Evolutionary conservation across 1,284 basidiomycete genomes (phyloP).

Genomic region (Fomitopsis palustris): DNA sequence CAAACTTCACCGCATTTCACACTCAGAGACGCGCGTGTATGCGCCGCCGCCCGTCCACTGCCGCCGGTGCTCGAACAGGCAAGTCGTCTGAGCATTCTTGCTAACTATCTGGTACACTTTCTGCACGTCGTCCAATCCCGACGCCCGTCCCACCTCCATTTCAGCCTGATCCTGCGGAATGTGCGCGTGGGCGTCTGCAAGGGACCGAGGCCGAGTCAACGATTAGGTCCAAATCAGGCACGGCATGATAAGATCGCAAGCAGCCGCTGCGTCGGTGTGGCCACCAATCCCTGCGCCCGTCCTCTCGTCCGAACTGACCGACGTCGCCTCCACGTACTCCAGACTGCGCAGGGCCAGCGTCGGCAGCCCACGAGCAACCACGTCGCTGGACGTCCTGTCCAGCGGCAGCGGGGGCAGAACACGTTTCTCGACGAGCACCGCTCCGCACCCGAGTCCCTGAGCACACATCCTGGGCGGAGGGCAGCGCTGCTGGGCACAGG

Average conservation of each 20-base stretch:
- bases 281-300: background rate
- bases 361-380: background rate
- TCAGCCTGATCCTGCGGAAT: background rate
- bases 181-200: background rate
- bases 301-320: background rate
- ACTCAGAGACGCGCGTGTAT: conserved; percentile 34
- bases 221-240: background rate
- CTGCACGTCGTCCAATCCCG: background rate
- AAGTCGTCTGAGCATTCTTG: background rate
- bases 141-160: background rate
- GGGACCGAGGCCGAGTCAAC: background rate
- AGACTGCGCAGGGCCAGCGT: background rate
- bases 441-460: background rate
- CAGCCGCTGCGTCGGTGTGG: background rate
- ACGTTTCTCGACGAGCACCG: background rate
- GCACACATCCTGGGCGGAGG: conserved; percentile 6
- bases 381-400: background rate
- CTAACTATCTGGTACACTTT: background rate
- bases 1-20: conserved; percentile 39
- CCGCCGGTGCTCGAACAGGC: background rate
- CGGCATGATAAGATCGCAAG: background rate
- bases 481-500: conserved; percentile 3
- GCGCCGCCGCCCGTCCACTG: background rate
- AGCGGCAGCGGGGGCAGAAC: background rate
- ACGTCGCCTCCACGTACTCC: background rate